Evolutionary conservation across 2,329 filamentous ascomycete species (phyloP), one percentile per base, ranked within the genome.

Genomic region (Coniochaeta prunicola): DNA sequence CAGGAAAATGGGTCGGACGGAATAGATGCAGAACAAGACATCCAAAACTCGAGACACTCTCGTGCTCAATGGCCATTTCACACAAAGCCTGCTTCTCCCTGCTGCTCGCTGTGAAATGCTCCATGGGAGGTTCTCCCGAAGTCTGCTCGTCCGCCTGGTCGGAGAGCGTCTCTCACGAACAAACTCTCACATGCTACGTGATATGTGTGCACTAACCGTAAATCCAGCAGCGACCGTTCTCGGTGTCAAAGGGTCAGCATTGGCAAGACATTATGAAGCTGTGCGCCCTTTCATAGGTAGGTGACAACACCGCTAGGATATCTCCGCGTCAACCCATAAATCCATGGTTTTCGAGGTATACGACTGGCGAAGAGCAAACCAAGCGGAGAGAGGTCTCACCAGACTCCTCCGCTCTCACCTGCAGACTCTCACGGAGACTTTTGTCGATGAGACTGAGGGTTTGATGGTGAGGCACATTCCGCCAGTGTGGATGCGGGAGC

Each of bases 281-380:
- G 36, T 19, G 33, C 19, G 17, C 31, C 54, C 54, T 28, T 59
- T 42, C 36, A 56, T 56, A 60, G 57, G 62, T 63, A 63, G 38
- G 33, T 58, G 56, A 12, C 12, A 61, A 33, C 59, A 72, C 77
- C 89, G 90, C 90, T 86, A 88, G 82, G 77, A 84, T 91, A 96
- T 96, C 91, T 89, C 89, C 90, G 87, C 86, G 85, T 87, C 81
- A 84, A 87, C 85, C 88, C 80, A 77, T 69, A 76, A 68, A 67
- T 75, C 79, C 70, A 88, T 91, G 89, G 87, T 85, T 88, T 82
- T 85, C 85, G 85, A 91, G 91, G 88, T 96, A 96, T 86, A 96
- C 89, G 86, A 85, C 83, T 92, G 84, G 91, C 91, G 90, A 81
- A 96, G 81, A 96, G 75, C 68, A 81, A 94, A 76, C 69, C 71